Base-by-base conservation (phyloP, 75 land plant species). In the Gnetum montanum region DNA sequence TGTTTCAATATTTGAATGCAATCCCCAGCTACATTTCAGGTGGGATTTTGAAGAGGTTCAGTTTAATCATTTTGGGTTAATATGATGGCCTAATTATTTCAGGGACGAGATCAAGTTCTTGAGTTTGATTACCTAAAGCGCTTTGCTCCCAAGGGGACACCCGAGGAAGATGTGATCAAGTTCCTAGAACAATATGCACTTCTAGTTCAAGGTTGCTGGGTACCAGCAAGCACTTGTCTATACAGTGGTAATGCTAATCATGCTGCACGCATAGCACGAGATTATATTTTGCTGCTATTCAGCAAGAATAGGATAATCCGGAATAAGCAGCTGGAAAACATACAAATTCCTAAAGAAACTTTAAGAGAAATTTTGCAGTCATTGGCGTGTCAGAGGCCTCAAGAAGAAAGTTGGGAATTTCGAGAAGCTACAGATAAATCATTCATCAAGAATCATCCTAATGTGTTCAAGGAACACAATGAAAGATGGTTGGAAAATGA, bases 171-270 rank as follows among this genome's bases (percentile, higher is more conserved):
- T 56, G 61, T 94, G 27, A 48, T 94, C 0, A 57, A 60, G 27
- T 72, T 70, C 13, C 79, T 94, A 43, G 59, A 68, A 33, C 18
- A 70, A 25, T 46, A 54, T 54, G 82, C 90, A 61, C 55, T 45
- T 37, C 55, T 94, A 57, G 83, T 94, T 18, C 90, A 89, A 54
- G 95, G 95, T 0, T 72, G 84, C 36, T 94, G 98, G 98, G 96
- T 80, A 57, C 68, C 84, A 6, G 84, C 76, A 54, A 73, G 71
- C 41, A 22, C 55, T 24, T 47, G 82, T 20, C 68, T 70, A 31
- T 69, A 56, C 48, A 31, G 34, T 36, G 70, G 72, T 16, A 19
- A 15, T 8, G n/a, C n/a, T n/a, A n/a, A n/a, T n/a, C n/a, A n/a
- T n/a, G n/a, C n/a, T n/a, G 46, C 45, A 43, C 55, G 52, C 44